These are phyloP conservation scores for Pythium grandisporangium DNA, from an alignment of 352 stramenopile genomes.

Conservation along the genomic window DNA sequence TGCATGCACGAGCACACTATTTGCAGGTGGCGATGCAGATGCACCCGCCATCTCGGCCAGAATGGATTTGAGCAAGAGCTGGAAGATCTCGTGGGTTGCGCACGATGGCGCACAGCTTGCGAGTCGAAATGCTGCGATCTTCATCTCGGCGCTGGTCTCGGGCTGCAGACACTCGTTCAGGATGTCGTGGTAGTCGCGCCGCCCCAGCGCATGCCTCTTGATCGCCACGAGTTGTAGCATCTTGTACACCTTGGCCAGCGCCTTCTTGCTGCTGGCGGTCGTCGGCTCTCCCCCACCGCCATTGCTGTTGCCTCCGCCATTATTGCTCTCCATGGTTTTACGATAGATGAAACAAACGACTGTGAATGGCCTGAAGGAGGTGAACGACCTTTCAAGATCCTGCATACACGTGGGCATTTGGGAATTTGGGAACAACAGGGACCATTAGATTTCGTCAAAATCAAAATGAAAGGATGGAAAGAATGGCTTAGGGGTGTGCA, in stretches of 20 bases:
- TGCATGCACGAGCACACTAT: slow-evolving; percentile 32
- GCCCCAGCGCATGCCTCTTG: slow-evolving; percentile 43
- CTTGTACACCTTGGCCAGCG: slow-evolving; percentile 45
- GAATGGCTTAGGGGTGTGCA: no score
- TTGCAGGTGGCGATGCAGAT: slow-evolving; percentile 47
- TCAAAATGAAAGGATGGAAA: no score
- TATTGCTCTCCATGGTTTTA: no score
- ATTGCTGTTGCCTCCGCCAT: no score
- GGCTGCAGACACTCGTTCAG: slow-evolving; percentile 66
- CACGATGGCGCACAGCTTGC: slow-evolving; percentile 38
- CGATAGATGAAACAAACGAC: no score
- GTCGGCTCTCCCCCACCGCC: slow-evolving; percentile 34
- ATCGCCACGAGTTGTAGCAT: slow-evolving; percentile 43
- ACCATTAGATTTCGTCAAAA: no score
- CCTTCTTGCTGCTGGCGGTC: slow-evolving; percentile 33
- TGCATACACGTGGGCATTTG: no score
- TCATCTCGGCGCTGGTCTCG: slow-evolving; percentile 44
- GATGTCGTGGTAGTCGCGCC: slow-evolving; percentile 46
- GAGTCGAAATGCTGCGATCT: slow-evolving; percentile 67
- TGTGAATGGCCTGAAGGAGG: no score
- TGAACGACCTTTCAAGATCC: no score
- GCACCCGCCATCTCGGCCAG: slow-evolving; percentile 62
- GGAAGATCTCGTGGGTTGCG: slow-evolving; percentile 49
- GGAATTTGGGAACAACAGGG: no score
- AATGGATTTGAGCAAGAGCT: slow-evolving; percentile 46